Evolutionary conservation across 768 basidiomycete species (phyloP), one percentile per base, ranked within the genome.

Genomic region (Fomitopsis pulvina): DNA sequence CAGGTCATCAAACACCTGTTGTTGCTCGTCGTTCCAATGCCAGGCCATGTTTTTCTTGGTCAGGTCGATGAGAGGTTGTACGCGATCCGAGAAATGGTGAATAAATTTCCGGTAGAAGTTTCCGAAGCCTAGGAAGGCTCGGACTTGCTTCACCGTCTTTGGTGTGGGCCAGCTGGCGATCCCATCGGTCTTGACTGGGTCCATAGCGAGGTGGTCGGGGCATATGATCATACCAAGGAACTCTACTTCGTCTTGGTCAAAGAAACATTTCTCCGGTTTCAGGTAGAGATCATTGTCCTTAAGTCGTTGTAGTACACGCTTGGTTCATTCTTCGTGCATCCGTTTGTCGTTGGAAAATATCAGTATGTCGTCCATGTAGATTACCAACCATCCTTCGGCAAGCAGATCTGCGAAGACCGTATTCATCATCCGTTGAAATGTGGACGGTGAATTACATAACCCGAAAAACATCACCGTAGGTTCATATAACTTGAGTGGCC

Each of bases 141-240:
- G 64, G 16, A 68, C 49, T 25, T 68, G 64, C 20, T 45, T 55
- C 3, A 66, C 48, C 18, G 50, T 53, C 3, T 21, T 10, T 7
- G 61, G 63, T 6, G 16, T 11, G 2, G 64, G 67, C 67, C 69
- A 71, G 7, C 61, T 53, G 0, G 43, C 2, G n/a, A 68, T 63
- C 2, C 60, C 57, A 5, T 66, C 41, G 18, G 78, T 53, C 57
- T 79, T 80, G 24, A 51, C 55, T 2, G 63, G 62, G 50, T 71
- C 64, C 72, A 77, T 76, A 10, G 34, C 26, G 37, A 75, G 55
- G 18, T 61, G 60, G 4, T 62, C 55, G 2, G 57, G 50, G 8
- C 55, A 39, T 40, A 77, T 54, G 26, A 75, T 51, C 51, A 67
- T 69, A 4, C 75, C 74, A 1, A 77, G 63, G 58, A 69, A 76